A percentile compares a stretch with the other conserved stretches of the same genome.
These are phyloP conservation scores for Neofusicoccum kwambonambiense DNA, from an alignment of 2,329 filamentous ascomycete genomes.

Conservation along the genomic window DNA sequence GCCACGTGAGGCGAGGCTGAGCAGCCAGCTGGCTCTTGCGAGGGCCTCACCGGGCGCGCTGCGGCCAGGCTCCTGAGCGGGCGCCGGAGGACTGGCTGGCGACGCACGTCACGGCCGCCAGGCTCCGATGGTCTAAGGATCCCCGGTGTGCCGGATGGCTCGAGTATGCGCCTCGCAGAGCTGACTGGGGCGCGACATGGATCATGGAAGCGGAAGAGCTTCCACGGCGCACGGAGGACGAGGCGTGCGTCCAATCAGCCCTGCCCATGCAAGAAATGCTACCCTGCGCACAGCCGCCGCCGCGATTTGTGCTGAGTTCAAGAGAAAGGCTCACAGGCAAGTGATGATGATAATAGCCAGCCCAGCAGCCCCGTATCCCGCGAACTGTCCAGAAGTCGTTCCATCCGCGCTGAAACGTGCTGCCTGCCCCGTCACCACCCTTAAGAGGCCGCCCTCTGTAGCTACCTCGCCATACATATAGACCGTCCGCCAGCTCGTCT, in stretches of 20 bases:
- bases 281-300: slow-evolving; percentile 12
- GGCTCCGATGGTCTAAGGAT: background rate
- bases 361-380: slow-evolving; percentile 4
- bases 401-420: background rate
- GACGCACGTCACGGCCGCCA: slow-evolving; percentile 3
- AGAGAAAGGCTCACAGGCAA: slow-evolving; percentile 2
- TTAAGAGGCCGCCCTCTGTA: slow-evolving; percentile 3
- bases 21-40: slow-evolving; percentile 6
- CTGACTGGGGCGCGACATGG: background rate
- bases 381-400: slow-evolving; percentile 11
- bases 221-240: slow-evolving; percentile 1
- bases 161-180: background rate
- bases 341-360: slow-evolving; percentile 9
- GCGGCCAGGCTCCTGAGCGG: background rate
- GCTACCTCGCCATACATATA: background rate
- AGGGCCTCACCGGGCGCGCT: background rate
- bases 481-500: background rate
- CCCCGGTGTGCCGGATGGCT: background rate
- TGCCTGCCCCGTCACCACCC: background rate
- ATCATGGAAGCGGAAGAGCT: slow-evolving; percentile 10
- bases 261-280: slow-evolving; percentile 7
- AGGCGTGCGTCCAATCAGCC: slow-evolving; percentile 4
- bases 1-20: slow-evolving; percentile 7
- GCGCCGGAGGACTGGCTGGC: background rate
- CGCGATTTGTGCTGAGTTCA: slow-evolving; percentile 3